phyloP scores from a whole-genome alignment of 495 filamentous ascomycete genomes.

The Podospora bellae-mahoneyi region DNA sequence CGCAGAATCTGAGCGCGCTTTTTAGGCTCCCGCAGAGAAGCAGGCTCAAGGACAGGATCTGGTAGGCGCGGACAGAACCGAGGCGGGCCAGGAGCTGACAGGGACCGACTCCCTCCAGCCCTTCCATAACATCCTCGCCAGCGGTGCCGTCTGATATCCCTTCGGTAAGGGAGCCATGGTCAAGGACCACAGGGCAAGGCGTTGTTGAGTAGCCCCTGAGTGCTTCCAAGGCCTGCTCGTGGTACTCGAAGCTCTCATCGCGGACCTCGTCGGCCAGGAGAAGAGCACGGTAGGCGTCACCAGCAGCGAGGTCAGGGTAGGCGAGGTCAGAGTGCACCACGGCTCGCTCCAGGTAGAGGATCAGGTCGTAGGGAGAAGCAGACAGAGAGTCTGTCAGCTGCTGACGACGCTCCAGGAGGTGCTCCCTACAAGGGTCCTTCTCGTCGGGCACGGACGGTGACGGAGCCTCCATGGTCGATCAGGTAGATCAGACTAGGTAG shows the following conservation, averaged over 20 bases:
- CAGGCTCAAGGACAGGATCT: slow-evolving; percentile 57
- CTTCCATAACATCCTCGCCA: slow-evolving; percentile 20
- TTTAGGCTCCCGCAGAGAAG: slow-evolving; percentile 65
- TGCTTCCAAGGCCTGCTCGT: slow-evolving; percentile 51
- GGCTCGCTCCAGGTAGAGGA: slow-evolving; percentile 70
- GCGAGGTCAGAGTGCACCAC: slow-evolving; percentile 66
- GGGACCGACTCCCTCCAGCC: slow-evolving; percentile 29
- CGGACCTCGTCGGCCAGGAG: slow-evolving; percentile 76
- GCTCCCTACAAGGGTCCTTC: slow-evolving; percentile 32
- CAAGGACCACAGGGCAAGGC: slow-evolving; percentile 36
- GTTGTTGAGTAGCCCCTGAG: slow-evolving; percentile 33
- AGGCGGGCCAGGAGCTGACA: slow-evolving; percentile 36
- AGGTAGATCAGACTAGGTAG: slow-evolving; percentile 7
- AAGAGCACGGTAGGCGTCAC: slow-evolving; percentile 86
- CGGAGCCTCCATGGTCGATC: slow-evolving; percentile 38
- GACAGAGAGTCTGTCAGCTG: slow-evolving; percentile 48
- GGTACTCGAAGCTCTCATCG: slow-evolving; percentile 66
- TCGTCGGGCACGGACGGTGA: slow-evolving; percentile 34
- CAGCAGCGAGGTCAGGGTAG: slow-evolving; percentile 85
- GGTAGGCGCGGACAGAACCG: slow-evolving; percentile 52
- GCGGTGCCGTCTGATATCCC: slow-evolving; percentile 38
- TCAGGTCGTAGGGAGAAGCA: slow-evolving; percentile 69
- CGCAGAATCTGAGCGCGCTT: slow-evolving; percentile 64
- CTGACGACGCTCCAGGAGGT: slow-evolving; percentile 46
- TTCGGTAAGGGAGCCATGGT: slow-evolving; percentile 41